Percentiles rank a stretch among this genome's conserved stretches.
Conservation (phyloP, 1,139 yeast species). For the Magnusiomyces magnusii region DNA sequence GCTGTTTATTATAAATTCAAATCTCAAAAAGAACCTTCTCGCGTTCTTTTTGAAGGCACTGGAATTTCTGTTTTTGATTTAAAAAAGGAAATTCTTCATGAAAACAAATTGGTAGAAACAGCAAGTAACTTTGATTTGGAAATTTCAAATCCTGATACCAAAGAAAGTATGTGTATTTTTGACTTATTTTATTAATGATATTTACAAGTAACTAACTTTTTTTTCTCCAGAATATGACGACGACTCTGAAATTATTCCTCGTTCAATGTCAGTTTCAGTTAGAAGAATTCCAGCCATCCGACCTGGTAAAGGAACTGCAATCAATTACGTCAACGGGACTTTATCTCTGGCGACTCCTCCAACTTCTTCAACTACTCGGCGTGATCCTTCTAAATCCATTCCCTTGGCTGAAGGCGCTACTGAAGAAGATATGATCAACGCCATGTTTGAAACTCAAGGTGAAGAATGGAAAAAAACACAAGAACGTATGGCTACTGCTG, state of each 20-base stretch:
- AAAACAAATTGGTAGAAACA: constrained; percentile 76
- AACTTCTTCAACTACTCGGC: constrained; percentile 20
- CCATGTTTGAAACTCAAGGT: constrained; percentile 89
- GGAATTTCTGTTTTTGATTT: constrained; percentile 92
- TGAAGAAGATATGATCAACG: constrained; percentile 82
- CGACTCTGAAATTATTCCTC: constrained; percentile 73
- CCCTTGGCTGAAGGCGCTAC: constrained; percentile 36
- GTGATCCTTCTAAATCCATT: constrained; percentile 24
- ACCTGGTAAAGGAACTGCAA: constrained; percentile 47
- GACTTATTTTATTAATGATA: neutral
- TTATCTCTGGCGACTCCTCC: constrained; percentile 18
- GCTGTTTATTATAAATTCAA: constrained; percentile 80
- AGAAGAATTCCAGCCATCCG: constrained; percentile 68
- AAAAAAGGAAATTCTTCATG: constrained; percentile 78
- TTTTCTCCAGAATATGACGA: constrained; percentile 57
- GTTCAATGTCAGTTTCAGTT: constrained; percentile 79
- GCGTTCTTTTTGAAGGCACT: constrained; percentile 90
- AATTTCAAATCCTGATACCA: constrained; percentile 69
- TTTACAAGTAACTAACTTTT: neutral
- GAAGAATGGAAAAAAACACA: constrained; percentile 95
- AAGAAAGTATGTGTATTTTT: constrained; percentile 37
- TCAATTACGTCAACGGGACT: constrained; percentile 72
- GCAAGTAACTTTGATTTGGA: constrained; percentile 67
- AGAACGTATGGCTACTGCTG: constrained; percentile 62
- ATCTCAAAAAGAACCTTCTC: constrained; percentile 74